phyloP scores from a whole-genome alignment of 2,329 filamentous ascomycete genomes.

The Sphaerulina vaccinii region DNA sequence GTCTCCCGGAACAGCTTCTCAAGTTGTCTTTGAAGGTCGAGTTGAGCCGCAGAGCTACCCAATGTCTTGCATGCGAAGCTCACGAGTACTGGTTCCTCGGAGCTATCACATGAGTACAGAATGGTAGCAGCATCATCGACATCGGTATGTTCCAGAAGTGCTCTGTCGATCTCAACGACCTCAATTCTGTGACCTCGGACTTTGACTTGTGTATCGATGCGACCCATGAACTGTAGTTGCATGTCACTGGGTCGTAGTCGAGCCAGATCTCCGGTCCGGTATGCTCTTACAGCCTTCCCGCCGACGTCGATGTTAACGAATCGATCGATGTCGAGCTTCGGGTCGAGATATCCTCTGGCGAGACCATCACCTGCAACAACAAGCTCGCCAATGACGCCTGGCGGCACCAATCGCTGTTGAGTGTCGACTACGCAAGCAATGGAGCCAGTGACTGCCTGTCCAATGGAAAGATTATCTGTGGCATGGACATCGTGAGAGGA shows the following conservation, averaged over 20 bases:
- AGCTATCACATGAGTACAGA: background rate
- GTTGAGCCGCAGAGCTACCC: background rate
- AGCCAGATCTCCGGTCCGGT: conserved; percentile 16
- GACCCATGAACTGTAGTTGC: conserved; percentile 2
- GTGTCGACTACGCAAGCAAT: conserved; percentile 8
- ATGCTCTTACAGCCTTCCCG: background rate
- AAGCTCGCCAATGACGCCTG: conserved; percentile 12
- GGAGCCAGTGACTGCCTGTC: conserved; percentile 1
- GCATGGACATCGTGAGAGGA: background rate
- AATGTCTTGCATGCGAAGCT: background rate
- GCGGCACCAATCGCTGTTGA: background rate
- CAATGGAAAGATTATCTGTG: conserved; percentile 9
- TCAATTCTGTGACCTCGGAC: conserved; percentile 10
- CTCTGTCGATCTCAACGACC: conserved; percentile 4
- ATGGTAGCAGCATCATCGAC: conserved; percentile 4
- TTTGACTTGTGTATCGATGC: conserved; percentile 9
- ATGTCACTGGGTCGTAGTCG: conserved; percentile 2
- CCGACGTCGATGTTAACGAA: background rate
- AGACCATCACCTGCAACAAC: conserved; percentile 13
- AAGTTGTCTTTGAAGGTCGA: background rate
- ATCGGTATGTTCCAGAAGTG: background rate
- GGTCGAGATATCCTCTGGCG: conserved; percentile 11
- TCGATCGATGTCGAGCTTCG: background rate
- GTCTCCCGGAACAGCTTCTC: background rate
- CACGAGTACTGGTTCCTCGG: background rate